Evolutionary conservation across 257 asterid genomes (phyloP), one percentile per base, ranked within the genome.

Genomic region (Solanum habrochaites): DNA sequence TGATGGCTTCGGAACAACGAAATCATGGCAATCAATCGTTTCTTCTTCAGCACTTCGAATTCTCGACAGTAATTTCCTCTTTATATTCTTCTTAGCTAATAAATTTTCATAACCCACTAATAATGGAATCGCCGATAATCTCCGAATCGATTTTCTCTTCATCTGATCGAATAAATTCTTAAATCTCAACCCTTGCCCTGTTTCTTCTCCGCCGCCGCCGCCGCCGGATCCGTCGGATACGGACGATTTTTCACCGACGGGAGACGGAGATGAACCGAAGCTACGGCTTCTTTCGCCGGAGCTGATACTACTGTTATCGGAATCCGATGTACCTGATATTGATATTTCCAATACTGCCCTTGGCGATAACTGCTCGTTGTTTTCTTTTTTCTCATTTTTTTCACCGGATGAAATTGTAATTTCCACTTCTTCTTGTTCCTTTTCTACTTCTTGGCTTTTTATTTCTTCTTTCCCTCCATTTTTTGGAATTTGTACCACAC

Each of bases 271-370:
- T 1, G 91, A 86, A 15, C 86, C 92, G 82, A 90, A 91, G 64
- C 93, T 89, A 35, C 86, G 58, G 91, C 91, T 87, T 71, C 94
- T 83, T 39, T 92, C 93, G 40, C 91, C 72, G 88, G 86, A 73
- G 71, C 70, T 72, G 16, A 71, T 85, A 87, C 91, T 84, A 77
- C 90, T 83, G 64, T 86, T 87, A 12, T 87, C 93, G 52, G 90
- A 90, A 82, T 90, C 96, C 21, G 96, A 88, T 14, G 87, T 20
- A 11, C 92, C 90, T 32, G 95, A 70, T 15, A 90, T 62, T 0
- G 93, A 93, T 10, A 91, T 91, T 89, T 96, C 99, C 88, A 95
- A 23, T n/a, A 95, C 98, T 7, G 98, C 96, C 90, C 97, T 88
- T 11, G 99, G 98, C 2, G 98, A 96, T 14, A 91, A 85, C 49